Evolutionary conservation across 2,329 filamentous ascomycete species (phyloP), one percentile per base, ranked within the genome.

Genomic region (Trichoderma lentiforme): DNA sequence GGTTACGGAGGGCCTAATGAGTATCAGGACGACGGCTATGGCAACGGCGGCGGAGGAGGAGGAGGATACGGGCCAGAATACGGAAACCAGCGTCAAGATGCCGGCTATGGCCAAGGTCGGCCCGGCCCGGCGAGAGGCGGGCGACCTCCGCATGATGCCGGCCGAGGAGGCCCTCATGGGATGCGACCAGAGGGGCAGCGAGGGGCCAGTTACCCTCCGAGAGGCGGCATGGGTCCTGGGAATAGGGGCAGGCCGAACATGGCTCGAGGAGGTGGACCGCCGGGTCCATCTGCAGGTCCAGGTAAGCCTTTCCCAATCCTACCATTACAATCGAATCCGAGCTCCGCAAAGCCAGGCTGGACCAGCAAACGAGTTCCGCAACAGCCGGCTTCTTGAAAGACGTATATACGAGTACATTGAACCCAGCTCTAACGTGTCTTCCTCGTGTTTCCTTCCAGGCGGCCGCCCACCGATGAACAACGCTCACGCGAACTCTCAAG

Each of bases 11-110:
- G 76, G 28, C 76, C 73, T 72, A 82, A 86, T 68, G 81, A 83
- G 64, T 84, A 86, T 71, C 81, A 84, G 70, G 81, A 84, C 68
- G 82, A 85, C 63, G 82, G 82, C 15, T 83, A 87, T 21, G 81
- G 82, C 28, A 83, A 83, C 65, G 81, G 82, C 30, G 83, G 83
- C 65, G 81, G 32, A 34, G 30, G 30, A 30, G 2, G 30, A 47
- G 56, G 66, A 26, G 77, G 74, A 24, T 76, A 81, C 58, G 79
- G 75, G 3, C 82, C 84, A 73, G 81, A 80, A 26, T 82, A 83
- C 60, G 81, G 80, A 67, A 79, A 75, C 68, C 82, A 84, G 43
- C 84, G 85, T 74, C 81, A 83, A 66, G 83, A 85, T 60, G 81
- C 82, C 71, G 83, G 81, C 73, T 88, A 86, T 73, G 82, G 80